Percentiles rank a stretch among this genome's conserved stretches.
These are phyloP conservation scores for Solanum aculeatissimum DNA, from an alignment of 305 asterid species.

Conservation along the genomic window DNA sequence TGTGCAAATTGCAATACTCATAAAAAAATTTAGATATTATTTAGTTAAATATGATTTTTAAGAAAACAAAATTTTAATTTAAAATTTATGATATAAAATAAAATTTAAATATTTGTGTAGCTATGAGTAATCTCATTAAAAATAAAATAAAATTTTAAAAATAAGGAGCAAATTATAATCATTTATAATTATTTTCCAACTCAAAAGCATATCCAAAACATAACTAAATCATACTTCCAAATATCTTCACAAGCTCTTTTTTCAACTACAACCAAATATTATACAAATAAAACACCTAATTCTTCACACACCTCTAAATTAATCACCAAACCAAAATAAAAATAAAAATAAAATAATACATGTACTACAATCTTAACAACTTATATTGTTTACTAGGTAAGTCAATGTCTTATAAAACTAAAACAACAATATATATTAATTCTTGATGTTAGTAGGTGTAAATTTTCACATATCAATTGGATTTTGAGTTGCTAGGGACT, in stretches of 20 bases:
- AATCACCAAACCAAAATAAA: background rate
- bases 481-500: conserved; percentile 8
- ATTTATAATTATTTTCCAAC: background rate
- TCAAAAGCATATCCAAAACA: background rate
- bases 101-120: too few relatives aligned
- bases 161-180: background rate
- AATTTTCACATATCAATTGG: background rate
- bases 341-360: background rate
- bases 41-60: too few relatives aligned
- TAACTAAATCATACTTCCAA: background rate
- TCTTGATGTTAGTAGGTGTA: background rate
- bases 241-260: background rate
- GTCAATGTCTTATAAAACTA: background rate
- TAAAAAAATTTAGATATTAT: too few relatives aligned
- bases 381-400: background rate
- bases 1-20: too few relatives aligned
- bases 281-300: background rate
- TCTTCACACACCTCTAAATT: background rate
- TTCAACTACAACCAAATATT: background rate
- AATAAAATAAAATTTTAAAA: too few relatives aligned
- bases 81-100: too few relatives aligned
- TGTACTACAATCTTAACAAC: background rate
- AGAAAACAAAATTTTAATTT: too few relatives aligned
- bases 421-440: background rate
- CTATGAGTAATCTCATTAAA: too few relatives aligned